Conservation (phyloP, 2,329 filamentous ascomycete genomes). For the Ophiocordyceps unilateralis region DNA sequence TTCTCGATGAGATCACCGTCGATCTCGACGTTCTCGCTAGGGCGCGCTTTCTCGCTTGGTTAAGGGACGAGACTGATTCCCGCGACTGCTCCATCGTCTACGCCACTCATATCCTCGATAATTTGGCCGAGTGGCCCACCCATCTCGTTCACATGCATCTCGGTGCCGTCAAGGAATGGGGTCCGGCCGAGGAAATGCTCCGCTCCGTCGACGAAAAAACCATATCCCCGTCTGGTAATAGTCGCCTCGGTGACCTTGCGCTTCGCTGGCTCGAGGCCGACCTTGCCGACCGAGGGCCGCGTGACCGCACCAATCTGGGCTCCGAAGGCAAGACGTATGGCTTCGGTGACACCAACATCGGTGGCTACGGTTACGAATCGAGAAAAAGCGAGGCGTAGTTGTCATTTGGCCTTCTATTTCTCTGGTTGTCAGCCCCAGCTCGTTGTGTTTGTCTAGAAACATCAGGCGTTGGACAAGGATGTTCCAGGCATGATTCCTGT, state of each 20-base stretch:
- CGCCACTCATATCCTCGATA: slow-evolving; percentile 93
- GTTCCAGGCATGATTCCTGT: too few species aligned
- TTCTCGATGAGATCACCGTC: slow-evolving; percentile 94
- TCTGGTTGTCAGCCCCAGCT: too few species aligned
- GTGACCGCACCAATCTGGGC: slow-evolving; percentile 37
- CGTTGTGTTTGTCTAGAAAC: too few species aligned
- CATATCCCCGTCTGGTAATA: slow-evolving; percentile 45
- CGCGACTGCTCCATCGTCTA: slow-evolving; percentile 87
- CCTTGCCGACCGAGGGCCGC: slow-evolving; percentile 59
- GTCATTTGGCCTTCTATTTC: background rate
- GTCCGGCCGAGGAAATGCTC: slow-evolving; percentile 53
- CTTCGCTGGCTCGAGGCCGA: slow-evolving; percentile 75
- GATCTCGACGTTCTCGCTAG: slow-evolving; percentile 80
- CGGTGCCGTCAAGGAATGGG: slow-evolving; percentile 77
- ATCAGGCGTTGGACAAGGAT: too few species aligned
- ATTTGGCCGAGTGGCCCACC: slow-evolving; percentile 84
- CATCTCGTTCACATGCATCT: slow-evolving; percentile 93
- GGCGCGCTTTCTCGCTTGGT: slow-evolving; percentile 68
- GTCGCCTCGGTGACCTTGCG: slow-evolving; percentile 71
- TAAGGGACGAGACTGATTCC: slow-evolving; percentile 71
- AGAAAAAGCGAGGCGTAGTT: slow-evolving; percentile 15
- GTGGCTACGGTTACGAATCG: slow-evolving; percentile 39
- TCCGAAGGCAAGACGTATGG: slow-evolving; percentile 49
- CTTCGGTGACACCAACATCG: slow-evolving; percentile 31
- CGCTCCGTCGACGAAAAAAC: slow-evolving; percentile 23